Evolutionary conservation across 2,329 filamentous ascomycete species (phyloP).

Genomic region (Exophiala xenobiotica): DNA sequence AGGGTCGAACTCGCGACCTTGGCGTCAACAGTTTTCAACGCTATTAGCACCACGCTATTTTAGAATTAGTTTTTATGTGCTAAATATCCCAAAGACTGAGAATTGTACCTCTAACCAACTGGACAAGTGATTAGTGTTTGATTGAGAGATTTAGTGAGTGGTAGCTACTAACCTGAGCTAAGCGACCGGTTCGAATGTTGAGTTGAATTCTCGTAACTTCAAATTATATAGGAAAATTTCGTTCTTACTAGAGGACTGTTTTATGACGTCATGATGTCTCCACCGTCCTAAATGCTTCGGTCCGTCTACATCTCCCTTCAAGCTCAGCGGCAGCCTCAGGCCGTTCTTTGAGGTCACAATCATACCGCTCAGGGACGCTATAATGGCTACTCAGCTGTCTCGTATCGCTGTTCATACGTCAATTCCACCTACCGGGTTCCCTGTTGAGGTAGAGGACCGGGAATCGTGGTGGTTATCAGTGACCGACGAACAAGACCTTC

Average conservation of each 20-base stretch:
- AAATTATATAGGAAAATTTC: slow-evolving; percentile 8
- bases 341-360: slow-evolving; percentile 11
- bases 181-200: slow-evolving; percentile 17
- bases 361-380: slow-evolving; percentile 12
- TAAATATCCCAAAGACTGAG: not conserved
- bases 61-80: not conserved
- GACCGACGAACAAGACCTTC: no score
- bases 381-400: slow-evolving; percentile 11
- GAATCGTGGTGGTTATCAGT: slow-evolving; percentile 10
- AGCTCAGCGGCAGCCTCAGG: slow-evolving; percentile 12
- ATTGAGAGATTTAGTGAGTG: not conserved
- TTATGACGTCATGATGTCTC: slow-evolving; percentile 9
- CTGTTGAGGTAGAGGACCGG: slow-evolving; percentile 7
- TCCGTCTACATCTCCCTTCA: slow-evolving; percentile 13
- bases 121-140: not conserved
- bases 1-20: slow-evolving; percentile 24
- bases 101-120: slow-evolving; percentile 4
- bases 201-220: not conserved
- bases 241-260: slow-evolving; percentile 5
- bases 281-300: no score
- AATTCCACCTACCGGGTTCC: slow-evolving; percentile 10
- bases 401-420: slow-evolving; percentile 13
- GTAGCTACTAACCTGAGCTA: slow-evolving; percentile 15
- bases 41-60: slow-evolving; percentile 19
- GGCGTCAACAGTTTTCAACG: slow-evolving; percentile 11